Percentiles rank a stretch among this genome's conserved stretches.
These are phyloP conservation scores for Trypanosomatidae sp. DNA, from an alignment of 208 protist genomes.

Conservation along the genomic window DNA sequence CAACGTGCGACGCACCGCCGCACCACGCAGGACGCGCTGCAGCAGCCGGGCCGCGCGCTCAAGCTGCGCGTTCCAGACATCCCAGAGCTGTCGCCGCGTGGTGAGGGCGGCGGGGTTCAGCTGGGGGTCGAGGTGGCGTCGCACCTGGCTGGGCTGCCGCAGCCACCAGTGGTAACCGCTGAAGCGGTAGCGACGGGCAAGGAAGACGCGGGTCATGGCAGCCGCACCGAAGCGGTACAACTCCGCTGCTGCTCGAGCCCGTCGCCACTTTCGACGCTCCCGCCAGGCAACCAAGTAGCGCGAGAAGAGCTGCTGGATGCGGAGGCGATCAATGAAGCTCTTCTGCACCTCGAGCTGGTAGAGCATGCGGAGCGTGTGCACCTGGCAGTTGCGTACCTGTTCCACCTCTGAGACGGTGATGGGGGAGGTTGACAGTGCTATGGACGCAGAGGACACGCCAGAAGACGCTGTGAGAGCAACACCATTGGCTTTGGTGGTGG, in stretches of 20 bases:
- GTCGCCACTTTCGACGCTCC: constrained; percentile 18
- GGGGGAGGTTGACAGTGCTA: no score
- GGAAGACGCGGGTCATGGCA: constrained; percentile 35
- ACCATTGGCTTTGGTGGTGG: no score
- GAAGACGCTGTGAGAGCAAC: no score
- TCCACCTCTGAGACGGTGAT: no score
- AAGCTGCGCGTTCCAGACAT: no score
- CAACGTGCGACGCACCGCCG: no score
- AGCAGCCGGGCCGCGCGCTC: no score
- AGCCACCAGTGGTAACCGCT: constrained; percentile 51
- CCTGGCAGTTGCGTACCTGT: no score
- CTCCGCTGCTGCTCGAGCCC: constrained; percentile 22
- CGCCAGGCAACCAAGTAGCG: constrained; percentile 28
- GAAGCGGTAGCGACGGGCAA: constrained; percentile 49
- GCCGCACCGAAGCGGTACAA: constrained; percentile 33
- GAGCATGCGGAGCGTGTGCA: no score
- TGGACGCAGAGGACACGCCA: no score
- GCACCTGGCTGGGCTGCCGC: constrained; percentile 31
- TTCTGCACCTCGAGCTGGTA: constrained; percentile 24
- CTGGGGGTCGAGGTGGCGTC: constrained; percentile 23
- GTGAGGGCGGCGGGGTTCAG: no score
- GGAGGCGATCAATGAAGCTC: constrained; percentile 31
- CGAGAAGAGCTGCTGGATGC: constrained; percentile 25
- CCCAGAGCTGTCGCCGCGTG: no score
- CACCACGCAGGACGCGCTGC: constrained; percentile 45